phyloP scores from a whole-genome alignment of 116 monocot genomes.

The Phalaenopsis hybrid region DNA sequence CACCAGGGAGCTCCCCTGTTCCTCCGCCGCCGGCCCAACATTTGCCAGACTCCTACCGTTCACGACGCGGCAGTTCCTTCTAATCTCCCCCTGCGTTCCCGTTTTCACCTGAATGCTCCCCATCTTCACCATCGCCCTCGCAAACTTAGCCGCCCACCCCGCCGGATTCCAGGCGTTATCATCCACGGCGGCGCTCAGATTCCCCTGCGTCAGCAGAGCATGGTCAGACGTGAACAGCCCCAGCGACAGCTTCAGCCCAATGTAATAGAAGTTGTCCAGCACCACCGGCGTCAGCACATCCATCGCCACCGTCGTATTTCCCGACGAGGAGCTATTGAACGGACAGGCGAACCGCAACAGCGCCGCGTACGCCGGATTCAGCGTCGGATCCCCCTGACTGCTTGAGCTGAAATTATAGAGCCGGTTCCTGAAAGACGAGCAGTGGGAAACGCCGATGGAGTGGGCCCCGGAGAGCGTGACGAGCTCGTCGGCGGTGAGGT shows the following conservation, averaged over 20 bases:
- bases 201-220: constrained; percentile 22
- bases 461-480: constrained; percentile 41
- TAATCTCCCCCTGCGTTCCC: constrained; percentile 35
- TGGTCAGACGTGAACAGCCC: constrained; percentile 40
- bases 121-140: constrained; percentile 47
- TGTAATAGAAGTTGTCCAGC: constrained; percentile 40
- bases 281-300: constrained; percentile 19
- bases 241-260: constrained; percentile 6
- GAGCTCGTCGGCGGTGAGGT: constrained; percentile 33
- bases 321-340: constrained; percentile 4
- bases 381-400: constrained; percentile 22
- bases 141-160: constrained; percentile 24
- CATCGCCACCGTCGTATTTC: constrained; percentile 22
- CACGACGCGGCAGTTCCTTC: constrained; percentile 30
- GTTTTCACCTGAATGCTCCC: constrained; percentile 37
- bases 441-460: constrained; percentile 33
- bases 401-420: constrained; percentile 26
- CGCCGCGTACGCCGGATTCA: constrained; percentile 26
- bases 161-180: constrained; percentile 7
- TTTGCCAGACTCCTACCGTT: constrained; percentile 1
- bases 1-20: too few relatives aligned
- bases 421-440: constrained; percentile 28
- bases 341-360: constrained; percentile 29
- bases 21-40: too few relatives aligned
- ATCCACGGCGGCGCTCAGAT: constrained; percentile 15